A percentile compares a stretch with the other conserved stretches of the same genome.
phyloP scores from a whole-genome alignment of 257 asterid species.

The Solanum ossicruentum region DNA sequence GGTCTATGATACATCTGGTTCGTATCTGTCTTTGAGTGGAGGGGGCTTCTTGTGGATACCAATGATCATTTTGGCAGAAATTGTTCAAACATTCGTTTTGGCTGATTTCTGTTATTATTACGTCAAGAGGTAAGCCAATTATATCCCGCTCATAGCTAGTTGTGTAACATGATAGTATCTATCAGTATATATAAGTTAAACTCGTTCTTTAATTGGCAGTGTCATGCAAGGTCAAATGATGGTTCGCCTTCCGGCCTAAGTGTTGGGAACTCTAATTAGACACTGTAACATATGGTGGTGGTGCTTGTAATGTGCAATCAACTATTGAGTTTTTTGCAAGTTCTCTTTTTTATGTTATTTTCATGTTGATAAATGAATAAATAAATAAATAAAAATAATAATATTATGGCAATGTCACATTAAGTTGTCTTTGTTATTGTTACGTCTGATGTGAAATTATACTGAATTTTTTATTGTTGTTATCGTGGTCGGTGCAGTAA shows the following conservation, averaged over 20 bases:
- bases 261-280: background rate
- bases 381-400: background rate
- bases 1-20: slow-evolving; percentile 66
- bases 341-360: background rate
- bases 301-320: background rate
- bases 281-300: background rate
- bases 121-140: slow-evolving; percentile 46
- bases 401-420: background rate
- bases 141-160: background rate
- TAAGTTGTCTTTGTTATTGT: background rate
- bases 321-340: background rate
- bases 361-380: background rate
- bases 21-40: slow-evolving; percentile 40
- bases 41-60: slow-evolving; percentile 66
- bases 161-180: background rate
- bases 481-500: too few species aligned
- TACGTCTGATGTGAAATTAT: background rate
- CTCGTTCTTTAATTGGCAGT: slow-evolving; percentile 33
- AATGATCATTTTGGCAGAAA: slow-evolving; percentile 49
- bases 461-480: too few species aligned
- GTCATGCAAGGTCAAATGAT: slow-evolving; percentile 41
- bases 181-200: background rate
- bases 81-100: slow-evolving; percentile 78
- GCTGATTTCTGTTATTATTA: slow-evolving; percentile 94
- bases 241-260: background rate